Base-by-base conservation (phyloP, 768 basidiomycete species). In the Lactarius deliciosus region DNA sequence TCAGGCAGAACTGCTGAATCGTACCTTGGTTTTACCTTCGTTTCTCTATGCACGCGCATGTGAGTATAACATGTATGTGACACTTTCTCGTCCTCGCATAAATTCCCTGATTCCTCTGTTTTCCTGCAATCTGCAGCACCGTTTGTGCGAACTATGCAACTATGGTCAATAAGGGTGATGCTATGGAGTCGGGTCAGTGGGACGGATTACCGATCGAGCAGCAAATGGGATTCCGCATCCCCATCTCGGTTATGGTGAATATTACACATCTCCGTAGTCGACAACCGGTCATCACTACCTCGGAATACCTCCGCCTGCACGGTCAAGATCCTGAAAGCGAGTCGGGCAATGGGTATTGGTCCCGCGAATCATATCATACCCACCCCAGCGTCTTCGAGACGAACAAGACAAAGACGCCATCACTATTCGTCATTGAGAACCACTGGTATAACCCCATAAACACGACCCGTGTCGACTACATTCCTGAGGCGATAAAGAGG, bases 131-230 rank as follows among this genome's bases (percentile, higher is more conserved):
- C 38, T 22, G 9, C 58, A 79, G 78, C 57, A 61, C 68, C 9
- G 74, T 79, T 40, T 81, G 80, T 59, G 76, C 78, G 34, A 74
- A 80, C 28, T 79, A 78, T 64, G 74, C 78, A 0, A 71, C 74
- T 28, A 82, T 81, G 79, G 74, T 83, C 40, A 81, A 82, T 69
- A 76, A 80, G 55, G 77, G 78, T 43, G 80, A 82, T 50, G 81
- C 78, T 11, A 71, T 81, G 64, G 72, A 76, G 36, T 78, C 73
- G 43, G 74, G 78, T 34, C 79, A 81, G 64, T 83, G 81, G 81
- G 72, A 76, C 4, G 66, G 75, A 7, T 66, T 78, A 3, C 79
- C 81, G 45, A 71, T 74, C 64, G 77, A 77, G 13, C 61, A 76
- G 55, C 76, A 75, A 59, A 77, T 77, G 74, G 77, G 71, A 18